Conservation (phyloP, 257 asterid genomes). For the Forsythia viridissima region DNA sequence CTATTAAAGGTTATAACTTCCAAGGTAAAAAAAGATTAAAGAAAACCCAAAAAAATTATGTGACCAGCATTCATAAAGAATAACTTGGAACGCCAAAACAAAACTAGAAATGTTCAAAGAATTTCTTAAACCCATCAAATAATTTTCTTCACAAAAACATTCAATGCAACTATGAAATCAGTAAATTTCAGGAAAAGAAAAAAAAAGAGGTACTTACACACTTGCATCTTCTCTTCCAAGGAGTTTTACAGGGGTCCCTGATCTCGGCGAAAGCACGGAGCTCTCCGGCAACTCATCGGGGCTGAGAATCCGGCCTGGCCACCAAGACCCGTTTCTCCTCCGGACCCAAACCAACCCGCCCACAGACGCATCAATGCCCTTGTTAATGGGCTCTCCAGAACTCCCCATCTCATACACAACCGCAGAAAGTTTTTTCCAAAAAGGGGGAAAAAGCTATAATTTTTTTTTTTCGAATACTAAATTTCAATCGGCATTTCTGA, state of each 20-base stretch:
- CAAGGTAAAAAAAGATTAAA: neutral
- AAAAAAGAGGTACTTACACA: slow-evolving; percentile 65
- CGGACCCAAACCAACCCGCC: slow-evolving; percentile 97
- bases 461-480: no score
- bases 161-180: neutral
- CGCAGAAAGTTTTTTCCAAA: no score
- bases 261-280: slow-evolving; percentile 56
- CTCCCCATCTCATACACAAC: slow-evolving; percentile 52
- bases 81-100: neutral
- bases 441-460: no score
- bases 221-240: slow-evolving; percentile 91
- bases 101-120: neutral
- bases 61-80: neutral
- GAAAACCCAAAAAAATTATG: neutral
- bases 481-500: no score
- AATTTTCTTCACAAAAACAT: neutral
- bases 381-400: slow-evolving; percentile 48
- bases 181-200: neutral
- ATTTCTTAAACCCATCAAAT: neutral
- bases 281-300: slow-evolving; percentile 72
- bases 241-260: slow-evolving; percentile 89
- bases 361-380: slow-evolving; percentile 61
- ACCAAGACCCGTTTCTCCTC: slow-evolving; percentile 90
- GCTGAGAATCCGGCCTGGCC: slow-evolving; percentile 90
- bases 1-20: neutral